phyloP scores from a whole-genome alignment of 192 early-diverging fungal species.

The Martensiomyces pterosporus region DNA sequence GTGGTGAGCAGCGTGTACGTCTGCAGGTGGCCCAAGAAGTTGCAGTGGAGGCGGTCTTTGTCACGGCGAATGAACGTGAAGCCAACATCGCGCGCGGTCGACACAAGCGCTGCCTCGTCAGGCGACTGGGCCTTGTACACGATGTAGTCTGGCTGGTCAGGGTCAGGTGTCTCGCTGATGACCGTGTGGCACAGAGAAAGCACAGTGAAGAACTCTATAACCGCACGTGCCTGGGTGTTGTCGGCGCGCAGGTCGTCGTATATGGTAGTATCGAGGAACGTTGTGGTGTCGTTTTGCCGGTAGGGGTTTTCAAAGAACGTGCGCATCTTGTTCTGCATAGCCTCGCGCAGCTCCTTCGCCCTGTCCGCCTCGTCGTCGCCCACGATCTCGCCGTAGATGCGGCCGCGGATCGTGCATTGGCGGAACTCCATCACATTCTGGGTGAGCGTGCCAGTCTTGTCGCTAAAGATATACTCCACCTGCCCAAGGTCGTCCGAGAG shows the following conservation, averaged over 20 bases:
- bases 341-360: constrained; percentile 19
- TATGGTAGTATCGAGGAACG: constrained; percentile 67
- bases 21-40: constrained; percentile 70
- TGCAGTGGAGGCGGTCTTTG: constrained; percentile 60
- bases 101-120: constrained; percentile 90
- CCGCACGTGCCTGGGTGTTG: constrained; percentile 56
- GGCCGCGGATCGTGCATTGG: constrained; percentile 83
- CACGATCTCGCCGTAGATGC: constrained; percentile 66
- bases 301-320: constrained; percentile 59
- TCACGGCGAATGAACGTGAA: constrained; percentile 78
- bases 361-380: constrained; percentile 21
- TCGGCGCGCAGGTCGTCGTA: constrained; percentile 59
- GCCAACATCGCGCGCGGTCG: constrained; percentile 79
- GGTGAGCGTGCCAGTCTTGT: constrained; percentile 97
- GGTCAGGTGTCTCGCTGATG: constrained; percentile 59
- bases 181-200: constrained; percentile 90
- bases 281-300: constrained; percentile 56
- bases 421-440: constrained; percentile 96
- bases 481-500: constrained; percentile 90
- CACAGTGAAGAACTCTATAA: constrained; percentile 76
- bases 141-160: constrained; percentile 49
- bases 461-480: constrained; percentile 94
- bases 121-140: constrained; percentile 92
- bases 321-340: constrained; percentile 59
- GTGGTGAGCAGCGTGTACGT: constrained; percentile 63